Evolutionary conservation across 2,329 filamentous ascomycete genomes (phyloP).

Genomic region (Pseudomassariella vexata): DNA sequence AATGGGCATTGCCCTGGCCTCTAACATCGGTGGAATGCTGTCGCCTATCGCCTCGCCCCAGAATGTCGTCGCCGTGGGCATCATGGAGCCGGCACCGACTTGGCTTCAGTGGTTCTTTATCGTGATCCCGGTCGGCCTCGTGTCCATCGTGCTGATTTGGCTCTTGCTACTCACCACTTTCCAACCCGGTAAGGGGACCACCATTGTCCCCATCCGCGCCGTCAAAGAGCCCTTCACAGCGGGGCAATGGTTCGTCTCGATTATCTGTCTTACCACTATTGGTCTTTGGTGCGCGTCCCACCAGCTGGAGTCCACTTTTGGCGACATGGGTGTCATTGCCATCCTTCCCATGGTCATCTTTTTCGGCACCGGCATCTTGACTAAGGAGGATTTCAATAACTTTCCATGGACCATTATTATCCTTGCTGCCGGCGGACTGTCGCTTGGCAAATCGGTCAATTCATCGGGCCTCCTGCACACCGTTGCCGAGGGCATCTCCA

Average conservation of each 20-base stretch:
- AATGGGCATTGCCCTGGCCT: constrained; percentile 88
- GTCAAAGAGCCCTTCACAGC: constrained; percentile 85
- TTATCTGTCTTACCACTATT: constrained; percentile 81
- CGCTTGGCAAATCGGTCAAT: constrained; percentile 88
- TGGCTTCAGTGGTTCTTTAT: constrained; percentile 99
- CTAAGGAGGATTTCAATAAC: constrained; percentile 99
- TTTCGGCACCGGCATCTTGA: constrained; percentile 92
- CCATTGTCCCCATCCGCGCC: constrained; percentile 84
- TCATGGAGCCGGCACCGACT: constrained; percentile 86
- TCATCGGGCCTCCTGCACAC: constrained; percentile 89
- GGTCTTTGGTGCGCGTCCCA: constrained; percentile 88
- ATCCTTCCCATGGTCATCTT: constrained; percentile 94
- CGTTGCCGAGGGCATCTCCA: constrained; percentile 72
- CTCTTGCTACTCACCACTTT: constrained; percentile 78
- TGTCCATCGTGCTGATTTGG: constrained; percentile 88
- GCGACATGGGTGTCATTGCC: constrained; percentile 97
- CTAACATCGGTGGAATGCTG: constrained; percentile 93
- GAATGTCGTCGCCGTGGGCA: constrained; percentile 92
- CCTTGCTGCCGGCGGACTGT: constrained; percentile 85
- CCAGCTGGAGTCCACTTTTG: constrained; percentile 79
- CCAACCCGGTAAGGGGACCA: constrained; percentile 75
- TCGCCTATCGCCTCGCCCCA: constrained; percentile 96
- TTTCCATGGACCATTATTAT: constrained; percentile 99
- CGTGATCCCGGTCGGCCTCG: constrained; percentile 83
- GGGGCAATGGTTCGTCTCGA: constrained; percentile 86